Base-by-base conservation (phyloP, 805 yeast genomes). In the Kregervanrija fluxuum region DNA sequence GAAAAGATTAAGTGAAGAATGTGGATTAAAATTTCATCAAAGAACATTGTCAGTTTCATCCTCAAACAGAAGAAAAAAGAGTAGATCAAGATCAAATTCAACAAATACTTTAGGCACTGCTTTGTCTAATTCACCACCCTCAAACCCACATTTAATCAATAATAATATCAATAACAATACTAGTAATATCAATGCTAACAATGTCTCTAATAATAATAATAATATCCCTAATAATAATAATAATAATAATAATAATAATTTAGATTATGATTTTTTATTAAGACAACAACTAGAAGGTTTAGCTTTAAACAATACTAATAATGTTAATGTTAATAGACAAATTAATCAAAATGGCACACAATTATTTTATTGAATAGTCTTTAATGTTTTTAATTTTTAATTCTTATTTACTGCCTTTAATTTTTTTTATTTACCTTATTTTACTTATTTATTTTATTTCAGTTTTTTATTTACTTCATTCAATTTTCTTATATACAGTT, bases 1-100 rank as follows among this genome's bases (percentile, higher is more conserved):
- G 64, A 85, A 86, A 58, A 79, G 95, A 51, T 69, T 93, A 46
- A 76, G 90, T 74, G 98, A 91, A 54, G 98, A 91, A 62, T 91
- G 89, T 49, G 97, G 97, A 3, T 67, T 90, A 9, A 33, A n/a
- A 33, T n/a, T 33, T 4, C 47, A 48, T 37, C 57, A 52, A 40
- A 51, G 59, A 39, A 42, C 57, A 12, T 30, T 51, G 11, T 50
- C 58, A 9, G 49, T 49, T 12, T 43, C 50, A 8, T 46, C 59
- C 11, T 14, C 44, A 16, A 35, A 40, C 9, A 51, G 56, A 37
- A 58, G 53, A 50, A 56, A 51, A 45, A 57, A 52, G 40, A 49
- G 57, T 11, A 53, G 60, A 50, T 58, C 60, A 13, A 48, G 58
- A 39, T 53, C 59, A 12, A 58, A 55, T 36, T 52, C 59, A n/a